Evolutionary conservation across 139 green algal genomes (phyloP).

Genomic region (Desmodesmus armatus): DNA sequence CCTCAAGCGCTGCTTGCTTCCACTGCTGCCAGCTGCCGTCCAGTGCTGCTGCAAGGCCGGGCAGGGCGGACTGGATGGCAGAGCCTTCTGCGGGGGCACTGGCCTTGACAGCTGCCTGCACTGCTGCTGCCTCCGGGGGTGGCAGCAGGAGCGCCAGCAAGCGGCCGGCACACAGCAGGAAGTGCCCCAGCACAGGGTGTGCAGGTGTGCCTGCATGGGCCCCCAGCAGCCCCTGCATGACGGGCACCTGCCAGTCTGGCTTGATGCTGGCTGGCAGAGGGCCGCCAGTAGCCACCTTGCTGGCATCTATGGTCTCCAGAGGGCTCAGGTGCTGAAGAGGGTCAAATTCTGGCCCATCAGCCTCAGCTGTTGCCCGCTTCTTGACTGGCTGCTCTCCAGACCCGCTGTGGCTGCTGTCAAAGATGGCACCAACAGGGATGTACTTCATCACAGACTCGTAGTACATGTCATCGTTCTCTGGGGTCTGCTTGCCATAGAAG

Average conservation of each 20-base stretch:
- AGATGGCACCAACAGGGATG: not conserved
- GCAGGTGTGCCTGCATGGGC: not conserved
- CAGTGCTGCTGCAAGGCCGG: not conserved
- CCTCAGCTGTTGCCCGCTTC: too few species aligned
- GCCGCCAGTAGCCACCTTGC: too few species aligned
- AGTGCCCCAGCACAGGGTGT: conserved; percentile 4
- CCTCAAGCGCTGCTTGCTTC: not conserved
- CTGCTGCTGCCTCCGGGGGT: not conserved
- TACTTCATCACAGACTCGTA: conserved; percentile 1
- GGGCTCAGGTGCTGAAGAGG: conserved; percentile 23
- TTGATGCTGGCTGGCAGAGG: too few species aligned
- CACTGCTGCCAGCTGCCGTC: not conserved
- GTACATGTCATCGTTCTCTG: conserved; percentile 23
- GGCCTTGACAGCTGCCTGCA: not conserved
- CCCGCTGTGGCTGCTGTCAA: too few species aligned
- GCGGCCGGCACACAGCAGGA: not conserved
- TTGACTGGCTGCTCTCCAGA: too few species aligned
- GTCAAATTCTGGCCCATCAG: not conserved
- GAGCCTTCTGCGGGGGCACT: too few species aligned
- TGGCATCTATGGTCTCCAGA: not conserved
- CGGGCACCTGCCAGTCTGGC: not conserved
- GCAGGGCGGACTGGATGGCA: too few species aligned
- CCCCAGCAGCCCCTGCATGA: not conserved
- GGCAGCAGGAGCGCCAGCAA: conserved; percentile 21
- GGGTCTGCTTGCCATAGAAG: conserved; percentile 16